phyloP scores from a whole-genome alignment of 2,329 filamentous ascomycete species.

The Didymosphaeria variabile region DNA sequence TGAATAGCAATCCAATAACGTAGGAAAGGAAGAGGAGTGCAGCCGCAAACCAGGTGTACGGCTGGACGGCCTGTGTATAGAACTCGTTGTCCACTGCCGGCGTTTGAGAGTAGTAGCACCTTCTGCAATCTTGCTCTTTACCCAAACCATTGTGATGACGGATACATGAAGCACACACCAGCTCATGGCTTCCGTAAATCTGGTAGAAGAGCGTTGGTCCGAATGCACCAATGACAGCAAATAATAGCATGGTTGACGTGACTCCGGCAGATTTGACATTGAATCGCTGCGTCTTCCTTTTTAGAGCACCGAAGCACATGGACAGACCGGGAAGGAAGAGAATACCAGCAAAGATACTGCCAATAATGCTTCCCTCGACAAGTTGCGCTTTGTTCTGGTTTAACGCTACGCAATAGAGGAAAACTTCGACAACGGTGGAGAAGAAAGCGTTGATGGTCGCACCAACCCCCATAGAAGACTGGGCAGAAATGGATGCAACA shows the following conservation, averaged over 20 bases:
- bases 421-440: conserved; percentile 96
- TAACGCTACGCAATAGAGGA: conserved; percentile 93
- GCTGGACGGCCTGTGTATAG: conserved; percentile 87
- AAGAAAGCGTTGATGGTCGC: conserved; percentile 98
- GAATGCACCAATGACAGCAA: conserved; percentile 94
- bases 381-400: conserved; percentile 91
- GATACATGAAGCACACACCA: conserved; percentile 77
- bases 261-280: conserved; percentile 96
- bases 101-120: conserved; percentile 92
- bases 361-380: conserved; percentile 96
- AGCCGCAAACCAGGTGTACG: conserved; percentile 91
- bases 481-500: conserved; percentile 96
- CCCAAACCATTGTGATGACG: conserved; percentile 61
- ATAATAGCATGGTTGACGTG: conserved; percentile 96
- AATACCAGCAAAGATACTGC: conserved; percentile 96
- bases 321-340: conserved; percentile 93
- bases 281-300: conserved; percentile 97
- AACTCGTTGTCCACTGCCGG: conserved; percentile 87
- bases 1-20: conserved; percentile 93
- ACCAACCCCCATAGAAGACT: conserved; percentile 97
- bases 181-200: conserved; percentile 96
- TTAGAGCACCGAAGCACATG: conserved; percentile 98
- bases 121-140: conserved; percentile 76
- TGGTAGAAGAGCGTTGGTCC: conserved; percentile 97
- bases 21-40: conserved; percentile 90